Conservation (phyloP, 2,329 filamentous ascomycete species). For the Beauveria medogensis region DNA sequence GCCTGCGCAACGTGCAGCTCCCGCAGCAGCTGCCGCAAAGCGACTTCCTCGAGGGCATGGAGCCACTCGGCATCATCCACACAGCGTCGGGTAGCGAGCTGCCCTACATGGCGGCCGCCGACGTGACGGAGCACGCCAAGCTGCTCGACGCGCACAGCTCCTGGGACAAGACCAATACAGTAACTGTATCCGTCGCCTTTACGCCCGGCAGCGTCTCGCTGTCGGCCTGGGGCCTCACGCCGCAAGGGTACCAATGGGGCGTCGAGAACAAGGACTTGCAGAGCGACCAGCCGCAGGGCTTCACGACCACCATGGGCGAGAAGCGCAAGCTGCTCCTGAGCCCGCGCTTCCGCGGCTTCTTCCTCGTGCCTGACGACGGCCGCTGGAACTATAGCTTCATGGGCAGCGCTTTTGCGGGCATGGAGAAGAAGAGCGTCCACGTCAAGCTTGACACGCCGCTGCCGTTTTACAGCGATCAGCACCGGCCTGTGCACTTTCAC, state of each 20-base stretch:
- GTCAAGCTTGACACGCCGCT: slow-evolving; percentile 90
- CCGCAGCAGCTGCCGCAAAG: slow-evolving; percentile 86
- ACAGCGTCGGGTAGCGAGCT: slow-evolving; percentile 92
- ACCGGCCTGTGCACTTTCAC: slow-evolving; percentile 90
- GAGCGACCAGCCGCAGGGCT: slow-evolving; percentile 90
- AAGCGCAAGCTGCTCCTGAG: slow-evolving; percentile 91
- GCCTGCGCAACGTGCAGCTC: slow-evolving; percentile 82
- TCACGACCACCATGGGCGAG: slow-evolving; percentile 84
- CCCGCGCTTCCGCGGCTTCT: slow-evolving; percentile 90
- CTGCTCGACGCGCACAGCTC: slow-evolving; percentile 70
- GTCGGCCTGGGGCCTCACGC: slow-evolving; percentile 86
- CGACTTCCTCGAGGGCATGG: slow-evolving; percentile 77
- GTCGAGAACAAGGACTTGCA: slow-evolving; percentile 88
- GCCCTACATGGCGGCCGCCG: slow-evolving; percentile 89
- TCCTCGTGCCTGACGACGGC: slow-evolving; percentile 83
- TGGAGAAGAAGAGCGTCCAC: slow-evolving; percentile 85
- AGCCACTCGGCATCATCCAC: slow-evolving; percentile 91
- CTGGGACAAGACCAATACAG: slow-evolving; percentile 71
- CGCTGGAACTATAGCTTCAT: slow-evolving; percentile 99
- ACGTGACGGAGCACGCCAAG: slow-evolving; percentile 89
- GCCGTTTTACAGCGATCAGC: slow-evolving; percentile 85
- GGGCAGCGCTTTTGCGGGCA: slow-evolving; percentile 75
- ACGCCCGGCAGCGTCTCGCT: slow-evolving; percentile 94
- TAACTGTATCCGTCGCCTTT: slow-evolving; percentile 93
- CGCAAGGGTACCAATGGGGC: slow-evolving; percentile 92